These are phyloP conservation scores for Umbellularia californica DNA, from an alignment of 164 flowering plant genomes.

Conservation along the genomic window DNA sequence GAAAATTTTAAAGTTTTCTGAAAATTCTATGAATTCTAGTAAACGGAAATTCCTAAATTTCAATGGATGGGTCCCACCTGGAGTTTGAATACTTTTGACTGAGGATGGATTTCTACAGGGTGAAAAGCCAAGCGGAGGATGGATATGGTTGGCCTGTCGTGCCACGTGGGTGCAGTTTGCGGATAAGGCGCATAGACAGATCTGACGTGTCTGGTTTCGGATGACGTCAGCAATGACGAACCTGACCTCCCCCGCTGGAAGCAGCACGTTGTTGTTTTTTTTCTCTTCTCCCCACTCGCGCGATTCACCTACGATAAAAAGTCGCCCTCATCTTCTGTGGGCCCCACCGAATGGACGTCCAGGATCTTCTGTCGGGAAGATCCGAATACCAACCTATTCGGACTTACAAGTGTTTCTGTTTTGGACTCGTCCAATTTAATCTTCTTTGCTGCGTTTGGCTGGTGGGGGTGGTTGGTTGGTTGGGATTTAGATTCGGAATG, in stretches of 20 bases:
- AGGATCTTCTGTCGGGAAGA: not conserved
- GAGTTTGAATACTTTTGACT: no score
- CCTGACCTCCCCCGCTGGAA: not conserved
- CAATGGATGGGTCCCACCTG: no score
- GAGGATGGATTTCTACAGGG: not conserved
- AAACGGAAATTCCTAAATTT: no score
- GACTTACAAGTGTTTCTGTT: not conserved
- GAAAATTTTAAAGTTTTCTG: fast-evolving
- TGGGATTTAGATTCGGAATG: not conserved
- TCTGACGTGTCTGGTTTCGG: not conserved
- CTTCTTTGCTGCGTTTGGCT: not conserved
- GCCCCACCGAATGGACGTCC: not conserved
- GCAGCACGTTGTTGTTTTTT: slow-evolving; percentile 4
- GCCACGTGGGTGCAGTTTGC: slow-evolving; percentile 10
- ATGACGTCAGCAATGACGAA: slow-evolving; percentile 4
- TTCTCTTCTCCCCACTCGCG: no score
- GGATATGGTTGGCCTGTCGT: not conserved
- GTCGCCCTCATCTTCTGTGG: not conserved
- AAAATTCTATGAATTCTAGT: fast-evolving
- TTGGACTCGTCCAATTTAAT: not conserved
- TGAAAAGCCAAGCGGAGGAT: not conserved
- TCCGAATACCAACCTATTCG: not conserved
- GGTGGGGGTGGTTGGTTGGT: not conserved
- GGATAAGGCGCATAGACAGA: slow-evolving; percentile 8
- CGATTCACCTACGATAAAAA: not conserved